These are phyloP conservation scores for Wickerhamomyces kurtzmanii DNA, from an alignment of 805 yeast genomes.

Conservation along the genomic window DNA sequence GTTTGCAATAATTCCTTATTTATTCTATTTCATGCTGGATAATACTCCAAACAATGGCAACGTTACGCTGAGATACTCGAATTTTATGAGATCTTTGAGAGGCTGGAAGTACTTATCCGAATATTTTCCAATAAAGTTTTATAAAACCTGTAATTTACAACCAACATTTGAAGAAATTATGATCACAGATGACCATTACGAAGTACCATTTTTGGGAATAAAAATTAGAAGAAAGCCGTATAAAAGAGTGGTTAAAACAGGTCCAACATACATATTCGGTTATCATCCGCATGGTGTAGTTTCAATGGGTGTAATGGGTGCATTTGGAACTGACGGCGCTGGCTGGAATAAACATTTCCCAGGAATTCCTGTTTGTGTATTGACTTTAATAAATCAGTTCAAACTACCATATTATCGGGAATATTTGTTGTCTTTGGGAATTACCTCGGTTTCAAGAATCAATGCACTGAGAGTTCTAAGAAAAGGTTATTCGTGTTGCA, in stretches of 20 bases:
- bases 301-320: conserved; percentile 84
- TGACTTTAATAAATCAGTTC: conserved; percentile 81
- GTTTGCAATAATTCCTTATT: conserved; percentile 58
- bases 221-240: conserved; percentile 15
- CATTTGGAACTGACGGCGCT: conserved; percentile 75
- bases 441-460: conserved; percentile 71
- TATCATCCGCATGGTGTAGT: conserved; percentile 97
- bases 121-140: conserved; percentile 73
- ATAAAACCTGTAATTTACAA: conserved; percentile 55
- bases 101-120: conserved; percentile 66
- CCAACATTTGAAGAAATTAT: conserved; percentile 54
- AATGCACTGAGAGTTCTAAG: conserved; percentile 59
- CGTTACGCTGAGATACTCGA: conserved; percentile 45
- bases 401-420: conserved; percentile 80
- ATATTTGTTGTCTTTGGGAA: conserved; percentile 70
- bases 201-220: conserved; percentile 6
- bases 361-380: conserved; percentile 67
- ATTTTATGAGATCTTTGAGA: conserved; percentile 41
- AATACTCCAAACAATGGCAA: conserved; percentile 71
- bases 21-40: conserved; percentile 47
- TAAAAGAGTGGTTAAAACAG: conserved; percentile 29
- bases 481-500: conserved; percentile 67
- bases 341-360: conserved; percentile 64
- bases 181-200: conserved; percentile 10
- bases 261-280: conserved; percentile 80